Evolutionary conservation across 1,284 basidiomycete genomes (phyloP).

Genomic region (Cryptococcus wingfieldii): DNA sequence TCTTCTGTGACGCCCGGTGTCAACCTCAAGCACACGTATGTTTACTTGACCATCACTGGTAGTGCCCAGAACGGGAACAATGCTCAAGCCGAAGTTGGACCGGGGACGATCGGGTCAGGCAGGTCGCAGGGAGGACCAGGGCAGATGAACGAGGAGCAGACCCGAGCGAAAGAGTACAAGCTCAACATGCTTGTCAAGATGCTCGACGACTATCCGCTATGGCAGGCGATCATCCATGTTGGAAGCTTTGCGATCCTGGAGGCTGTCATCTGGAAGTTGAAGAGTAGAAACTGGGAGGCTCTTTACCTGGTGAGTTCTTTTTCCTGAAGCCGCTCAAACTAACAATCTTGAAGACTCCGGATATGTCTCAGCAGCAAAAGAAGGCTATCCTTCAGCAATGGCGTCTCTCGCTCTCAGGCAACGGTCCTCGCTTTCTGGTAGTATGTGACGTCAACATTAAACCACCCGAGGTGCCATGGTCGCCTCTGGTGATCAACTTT

Average conservation of each 20-base stretch:
- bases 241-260: constrained; percentile 80
- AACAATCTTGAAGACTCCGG: constrained; percentile 51
- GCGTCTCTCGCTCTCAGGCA: constrained; percentile 34
- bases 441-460: constrained; percentile 89
- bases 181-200: constrained; percentile 89
- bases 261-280: constrained; percentile 74
- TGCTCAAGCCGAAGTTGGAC: constrained; percentile 54
- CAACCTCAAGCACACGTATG: constrained; percentile 84
- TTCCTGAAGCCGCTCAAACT: neutral
- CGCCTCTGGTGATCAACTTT: constrained; percentile 89
- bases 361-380: constrained; percentile 64
- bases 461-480: constrained; percentile 78
- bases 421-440: constrained; percentile 62
- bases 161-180: constrained; percentile 93
- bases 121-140: constrained; percentile 54
- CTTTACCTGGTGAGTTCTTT: constrained; percentile 65
- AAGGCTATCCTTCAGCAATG: constrained; percentile 58
- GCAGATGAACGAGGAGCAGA: constrained; percentile 62
- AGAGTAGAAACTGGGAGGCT: constrained; percentile 75
- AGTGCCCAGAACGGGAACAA: constrained; percentile 64
- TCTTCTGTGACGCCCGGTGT: constrained; percentile 52
- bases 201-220: constrained; percentile 68
- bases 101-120: constrained; percentile 86
- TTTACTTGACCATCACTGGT: constrained; percentile 86
- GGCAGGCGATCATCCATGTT: constrained; percentile 83